These are phyloP conservation scores for Phialophora verrucosa DNA, from an alignment of 2,329 filamentous ascomycete genomes.

Conservation along the genomic window DNA sequence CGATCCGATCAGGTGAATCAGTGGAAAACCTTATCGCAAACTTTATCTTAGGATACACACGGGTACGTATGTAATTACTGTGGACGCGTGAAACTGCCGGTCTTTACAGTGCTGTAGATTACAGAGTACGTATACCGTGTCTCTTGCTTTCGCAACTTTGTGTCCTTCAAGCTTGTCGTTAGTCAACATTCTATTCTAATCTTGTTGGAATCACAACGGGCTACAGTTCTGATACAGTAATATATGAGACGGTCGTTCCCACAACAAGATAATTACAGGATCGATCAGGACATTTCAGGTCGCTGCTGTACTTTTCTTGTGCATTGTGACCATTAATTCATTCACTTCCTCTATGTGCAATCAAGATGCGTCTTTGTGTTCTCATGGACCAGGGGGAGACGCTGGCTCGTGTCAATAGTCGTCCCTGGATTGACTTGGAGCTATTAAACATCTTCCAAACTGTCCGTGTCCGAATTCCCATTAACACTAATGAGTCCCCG, in stretches of 20 bases:
- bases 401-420: background rate
- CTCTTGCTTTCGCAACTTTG: too few species aligned
- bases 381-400: background rate
- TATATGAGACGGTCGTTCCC: too few species aligned
- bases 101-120: too few species aligned
- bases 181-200: too few species aligned
- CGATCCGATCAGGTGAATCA: background rate
- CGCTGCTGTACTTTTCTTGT: background rate
- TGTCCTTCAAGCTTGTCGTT: too few species aligned
- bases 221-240: too few species aligned
- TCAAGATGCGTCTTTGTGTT: background rate
- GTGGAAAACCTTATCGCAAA: constrained; percentile 2
- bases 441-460: background rate
- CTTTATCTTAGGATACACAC: background rate
- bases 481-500: background rate
- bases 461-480: background rate
- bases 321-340: background rate
- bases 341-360: background rate
- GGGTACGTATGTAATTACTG: too few species aligned
- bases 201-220: too few species aligned
- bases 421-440: background rate
- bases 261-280: background rate
- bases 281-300: background rate
- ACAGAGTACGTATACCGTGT: too few species aligned
- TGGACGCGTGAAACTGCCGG: too few species aligned